Evolutionary conservation across 768 basidiomycete species (phyloP), one percentile per base, ranked within the genome.

Genomic region (Suillus placidus): DNA sequence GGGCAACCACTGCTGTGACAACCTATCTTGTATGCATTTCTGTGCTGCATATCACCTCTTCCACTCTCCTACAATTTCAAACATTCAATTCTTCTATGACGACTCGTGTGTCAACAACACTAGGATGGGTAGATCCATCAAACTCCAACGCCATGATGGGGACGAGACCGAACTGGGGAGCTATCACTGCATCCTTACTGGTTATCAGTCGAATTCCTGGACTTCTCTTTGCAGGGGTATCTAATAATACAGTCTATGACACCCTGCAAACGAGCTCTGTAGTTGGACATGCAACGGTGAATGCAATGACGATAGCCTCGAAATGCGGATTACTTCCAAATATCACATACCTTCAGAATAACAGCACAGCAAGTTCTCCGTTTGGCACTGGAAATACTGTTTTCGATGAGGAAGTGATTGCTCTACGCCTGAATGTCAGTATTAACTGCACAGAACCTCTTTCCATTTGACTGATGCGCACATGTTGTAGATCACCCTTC

Each of bases 261-360:
- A 63, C 49, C 12, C 14, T 38, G n/a, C 5, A 20, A 26, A 35
- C 45, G 5, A 52, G 8, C 10, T 6, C n/a, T 10, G 49, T 23
- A 18, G 18, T 26, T 2, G 56, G 66, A 34, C 60, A 55, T 32
- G 66, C 57, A 10, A 64, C 62, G 3, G 66, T 64, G 14, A 64
- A 64, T 49, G 62, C 66, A 20, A 60, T 38, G 3, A 60, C 32
- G 2, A 23, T 67, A n/a, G 30, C 37, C 8, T 45, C 54, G 14
- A 47, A 20, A 2, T 49, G 47, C 12, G n/a, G n/a, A 49, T 49
- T 49, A 6, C 6, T 49, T 49, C 47, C 47, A 49, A 49, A 62
- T 23, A 38, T 55, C 37, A 63, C 51, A 10, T 32, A 63, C 14
- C 23, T 6, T 34, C 14, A 0, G 18, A n/a, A 35, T 16, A 10